Conservation (phyloP, 73 alveolate genomes). For the Tetrahymena thermophila region DNA sequence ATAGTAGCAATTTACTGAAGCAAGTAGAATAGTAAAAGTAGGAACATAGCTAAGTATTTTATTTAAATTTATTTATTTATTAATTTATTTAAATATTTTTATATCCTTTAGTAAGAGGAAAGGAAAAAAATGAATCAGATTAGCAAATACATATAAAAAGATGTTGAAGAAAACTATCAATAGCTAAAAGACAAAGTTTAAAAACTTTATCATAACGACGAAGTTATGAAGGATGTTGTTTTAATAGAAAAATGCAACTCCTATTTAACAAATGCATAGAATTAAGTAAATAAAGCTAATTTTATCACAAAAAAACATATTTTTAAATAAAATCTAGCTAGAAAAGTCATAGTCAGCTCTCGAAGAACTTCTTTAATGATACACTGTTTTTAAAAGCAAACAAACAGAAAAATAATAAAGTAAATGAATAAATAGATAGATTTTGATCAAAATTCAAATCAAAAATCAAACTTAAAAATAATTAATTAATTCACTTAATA, state of each 20-base stretch:
- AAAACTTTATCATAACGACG: not conserved
- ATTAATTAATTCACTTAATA: too few species aligned
- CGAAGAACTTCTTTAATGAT: not conserved
- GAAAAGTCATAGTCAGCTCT: not conserved
- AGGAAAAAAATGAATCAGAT: not conserved
- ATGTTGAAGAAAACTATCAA: not conserved
- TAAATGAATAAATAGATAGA: not conserved
- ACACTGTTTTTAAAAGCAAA: too few species aligned
- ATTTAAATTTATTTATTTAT: not conserved
- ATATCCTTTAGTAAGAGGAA: not conserved
- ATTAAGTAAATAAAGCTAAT: not conserved
- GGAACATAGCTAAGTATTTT: not conserved
- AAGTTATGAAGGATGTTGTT: not conserved
- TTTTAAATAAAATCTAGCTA: not conserved
- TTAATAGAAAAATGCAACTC: not conserved
- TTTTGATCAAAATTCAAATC: not conserved
- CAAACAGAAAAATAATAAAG: too few species aligned
- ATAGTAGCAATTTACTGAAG: not conserved
- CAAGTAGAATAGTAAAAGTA: not conserved
- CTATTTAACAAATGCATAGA: not conserved
- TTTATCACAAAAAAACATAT: not conserved
- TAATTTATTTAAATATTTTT: not conserved
- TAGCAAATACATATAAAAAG: not conserved
- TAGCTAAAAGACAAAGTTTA: not conserved
- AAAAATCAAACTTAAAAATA: too few species aligned